Evolutionary conservation across 257 asterid genomes (phyloP).

Genomic region (Solanum commersonii): DNA sequence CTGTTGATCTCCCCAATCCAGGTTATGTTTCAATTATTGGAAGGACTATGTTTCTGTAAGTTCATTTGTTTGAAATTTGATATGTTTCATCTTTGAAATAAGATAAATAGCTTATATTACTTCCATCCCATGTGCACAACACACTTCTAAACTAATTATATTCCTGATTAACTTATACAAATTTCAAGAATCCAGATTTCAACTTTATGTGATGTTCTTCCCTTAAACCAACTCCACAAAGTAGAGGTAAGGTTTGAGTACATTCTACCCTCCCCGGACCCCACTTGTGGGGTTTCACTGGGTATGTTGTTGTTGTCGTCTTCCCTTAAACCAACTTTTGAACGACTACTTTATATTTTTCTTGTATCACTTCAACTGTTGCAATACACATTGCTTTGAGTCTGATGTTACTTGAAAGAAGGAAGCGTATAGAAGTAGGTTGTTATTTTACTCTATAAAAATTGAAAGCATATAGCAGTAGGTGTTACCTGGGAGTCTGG

Average conservation of each 20-base stretch:
- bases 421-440: not conserved
- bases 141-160: not conserved
- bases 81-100: not conserved
- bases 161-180: not conserved
- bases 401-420: not conserved
- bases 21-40: slow-evolving; percentile 29
- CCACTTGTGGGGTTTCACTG: not conserved
- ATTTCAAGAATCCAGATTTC: not conserved
- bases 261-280: not conserved
- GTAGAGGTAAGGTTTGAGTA: not conserved
- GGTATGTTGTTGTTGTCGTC: not conserved
- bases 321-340: not conserved
- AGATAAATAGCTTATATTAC: not conserved
- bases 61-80: not conserved
- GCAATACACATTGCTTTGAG: not conserved
- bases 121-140: no score
- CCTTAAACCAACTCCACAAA: not conserved
- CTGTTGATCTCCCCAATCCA: slow-evolving; percentile 80
- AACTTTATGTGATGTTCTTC: not conserved
- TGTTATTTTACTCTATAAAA: not conserved
- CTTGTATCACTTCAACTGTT: not conserved
- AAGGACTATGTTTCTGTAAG: not conserved
- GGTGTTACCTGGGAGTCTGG: not conserved
- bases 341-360: not conserved
- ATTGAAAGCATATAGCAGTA: not conserved